Evolutionary conservation across 768 basidiomycete species (phyloP).

Genomic region (Trametes cingulata): DNA sequence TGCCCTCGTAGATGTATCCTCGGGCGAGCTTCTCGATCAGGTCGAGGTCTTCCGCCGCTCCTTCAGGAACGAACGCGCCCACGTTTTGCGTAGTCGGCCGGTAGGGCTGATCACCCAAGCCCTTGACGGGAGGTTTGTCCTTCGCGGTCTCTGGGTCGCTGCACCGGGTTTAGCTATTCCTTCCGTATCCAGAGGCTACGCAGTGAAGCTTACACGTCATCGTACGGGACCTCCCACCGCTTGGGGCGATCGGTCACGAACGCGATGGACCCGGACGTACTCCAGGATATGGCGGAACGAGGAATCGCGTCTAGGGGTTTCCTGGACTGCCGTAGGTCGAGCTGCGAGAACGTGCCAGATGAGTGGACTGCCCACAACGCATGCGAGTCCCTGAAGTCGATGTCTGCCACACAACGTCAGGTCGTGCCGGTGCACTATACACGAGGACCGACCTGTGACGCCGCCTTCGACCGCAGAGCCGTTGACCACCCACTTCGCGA

Average conservation of each 20-base stretch:
- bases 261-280: slow-evolving; percentile 58
- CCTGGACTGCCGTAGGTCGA: slow-evolving; percentile 66
- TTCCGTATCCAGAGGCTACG: no score
- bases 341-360: slow-evolving; percentile 76
- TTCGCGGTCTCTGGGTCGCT: slow-evolving; percentile 38
- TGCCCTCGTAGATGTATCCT: slow-evolving; percentile 56
- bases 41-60: slow-evolving; percentile 43
- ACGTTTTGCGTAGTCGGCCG: slow-evolving; percentile 56
- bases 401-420: slow-evolving; percentile 43
- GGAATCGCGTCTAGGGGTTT: slow-evolving; percentile 70
- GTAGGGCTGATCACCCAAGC: slow-evolving; percentile 57
- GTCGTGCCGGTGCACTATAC: background rate
- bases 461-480: slow-evolving; percentile 69
- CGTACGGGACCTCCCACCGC: slow-evolving; percentile 72
- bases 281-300: slow-evolving; percentile 66
- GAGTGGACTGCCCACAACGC: slow-evolving; percentile 72
- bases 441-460: slow-evolving; percentile 58
- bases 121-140: slow-evolving; percentile 46
- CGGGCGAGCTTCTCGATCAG: slow-evolving; percentile 62
- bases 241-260: slow-evolving; percentile 61
- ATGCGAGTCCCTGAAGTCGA: slow-evolving; percentile 70
- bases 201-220: slow-evolving; percentile 66
- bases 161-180: no score
- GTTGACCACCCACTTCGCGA: slow-evolving; percentile 79
- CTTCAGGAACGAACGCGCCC: slow-evolving; percentile 48